Base-by-base conservation (phyloP, 2,329 filamentous ascomycete genomes). In the Whalleya microplaca region DNA sequence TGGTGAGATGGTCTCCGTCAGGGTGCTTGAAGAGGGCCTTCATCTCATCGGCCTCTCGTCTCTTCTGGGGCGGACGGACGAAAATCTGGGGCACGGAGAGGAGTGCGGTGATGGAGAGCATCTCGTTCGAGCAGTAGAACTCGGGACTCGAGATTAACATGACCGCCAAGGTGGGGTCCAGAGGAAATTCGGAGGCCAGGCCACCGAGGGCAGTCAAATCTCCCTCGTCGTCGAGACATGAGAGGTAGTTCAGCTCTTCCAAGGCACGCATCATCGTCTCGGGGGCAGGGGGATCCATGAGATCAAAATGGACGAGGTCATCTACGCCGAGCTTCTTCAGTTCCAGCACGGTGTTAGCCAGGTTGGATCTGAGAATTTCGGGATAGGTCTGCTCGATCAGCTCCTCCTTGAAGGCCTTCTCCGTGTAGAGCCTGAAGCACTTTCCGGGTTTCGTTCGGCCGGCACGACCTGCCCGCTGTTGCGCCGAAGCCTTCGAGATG, bases 71-170 rank as follows among this genome's bases (percentile, higher is more conserved):
- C 1, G 95, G 95, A 8, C 95, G 91, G 27, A 96, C 85, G 72
- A 96, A 99, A 58, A 98, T 86, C 72, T 97, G 91, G 0, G 95
- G 95, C 10, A 98, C 95, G 0, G 94, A 98, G 19, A 99, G 85
- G 10, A 99, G 84, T 1, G 95, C 90, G 1, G 93, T 96, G 67
- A 99, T 90, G 42, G 95, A 98, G 14, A 99, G 83, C 41, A 99
- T 95, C 79, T 99, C 95, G 75, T 98, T 98, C 45, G 93, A 96
- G 81, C 95, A 99, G 78, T 95, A 96, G 76, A 99, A 99, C 71
- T 99, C 95, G 10, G 95, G 94, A 7, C 93, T 96, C 10, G 90
- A 93, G 73, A 99, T 97, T 55, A 99, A 84, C 95, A 99, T 98
- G 61, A 99, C 96, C 0, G 95, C 95, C 32, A 99, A 80, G 0